These are phyloP conservation scores for Fusarium begoniae DNA, from an alignment of 2,329 filamentous ascomycete species.

Conservation along the genomic window DNA sequence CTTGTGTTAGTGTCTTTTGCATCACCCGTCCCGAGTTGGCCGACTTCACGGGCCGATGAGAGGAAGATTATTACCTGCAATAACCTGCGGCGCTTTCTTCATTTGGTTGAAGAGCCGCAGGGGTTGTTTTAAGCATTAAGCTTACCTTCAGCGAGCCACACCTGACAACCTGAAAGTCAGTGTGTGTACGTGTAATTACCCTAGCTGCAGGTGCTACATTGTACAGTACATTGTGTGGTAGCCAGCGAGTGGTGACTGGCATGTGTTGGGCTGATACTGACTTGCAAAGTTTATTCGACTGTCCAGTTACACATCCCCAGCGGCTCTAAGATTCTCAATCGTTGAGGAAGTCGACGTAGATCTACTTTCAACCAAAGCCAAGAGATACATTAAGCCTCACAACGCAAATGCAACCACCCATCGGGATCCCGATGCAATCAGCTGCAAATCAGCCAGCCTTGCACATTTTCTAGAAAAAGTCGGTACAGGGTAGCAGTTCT, in stretches of 20 bases:
- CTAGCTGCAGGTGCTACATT: background rate
- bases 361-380: background rate
- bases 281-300: background rate
- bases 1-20: background rate
- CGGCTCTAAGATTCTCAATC: no score
- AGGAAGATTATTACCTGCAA: constrained; percentile 4
- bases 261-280: background rate
- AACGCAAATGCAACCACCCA: background rate
- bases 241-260: background rate
- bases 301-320: background rate
- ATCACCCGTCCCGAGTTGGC: background rate
- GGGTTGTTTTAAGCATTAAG: constrained; percentile 19
- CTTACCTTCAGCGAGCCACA: constrained; percentile 7
- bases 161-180: background rate
- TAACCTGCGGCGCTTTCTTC: constrained; percentile 11
- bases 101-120: background rate
- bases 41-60: constrained; percentile 10
- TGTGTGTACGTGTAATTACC: background rate
- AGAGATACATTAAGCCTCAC: background rate
- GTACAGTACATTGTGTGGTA: background rate
- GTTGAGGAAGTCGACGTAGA: no score
- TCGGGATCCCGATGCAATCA: background rate
- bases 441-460: background rate
- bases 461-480: background rate
- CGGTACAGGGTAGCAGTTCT: background rate